Base-by-base conservation (phyloP, 2,329 filamentous ascomycete genomes). In the Myriosclerotinia curreyana region DNA sequence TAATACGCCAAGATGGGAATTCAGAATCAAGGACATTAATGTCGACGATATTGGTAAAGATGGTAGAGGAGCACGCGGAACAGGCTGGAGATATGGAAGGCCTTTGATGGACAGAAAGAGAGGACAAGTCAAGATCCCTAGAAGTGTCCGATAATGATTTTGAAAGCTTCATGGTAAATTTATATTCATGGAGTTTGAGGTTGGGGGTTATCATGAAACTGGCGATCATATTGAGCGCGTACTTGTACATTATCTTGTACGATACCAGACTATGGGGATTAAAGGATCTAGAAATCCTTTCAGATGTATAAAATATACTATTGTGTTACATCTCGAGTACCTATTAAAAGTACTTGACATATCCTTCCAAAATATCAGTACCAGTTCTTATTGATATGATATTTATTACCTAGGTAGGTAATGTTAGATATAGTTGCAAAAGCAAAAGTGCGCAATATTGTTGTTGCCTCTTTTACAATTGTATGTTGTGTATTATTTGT, bases 51-150 rank as follows among this genome's bases (percentile, higher is more conserved):
- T 81, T 3, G 86, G 86, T 40, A 76, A 75, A 28, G 76, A 80
- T 58, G 86, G 86, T 28, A 80, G 82, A 65, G 77, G 80, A 5
- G 75, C 77, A 44, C 76, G 74, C 34, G 85, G 78, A 15, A 80
- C 83, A 2, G 87, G 87, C 25, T 86, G 82, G 81, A 78, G 85
- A 66, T 90, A 90, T 69, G 87, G 87, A 66, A 81, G 81, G 66
- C 86, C 87, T 14, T 79, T 80, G 67, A 79, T 84, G 71, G 87
- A 90, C 72, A 81, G 87, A 64, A 83, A 81, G 76, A 83, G 81
- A 70, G 86, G 84, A n/a, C 72, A 82, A 73, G 76, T 87, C 77
- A 89, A 89, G 81, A 89, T 89, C 72, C 86, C 87, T 28, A 87
- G 82, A 44, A 82, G 79, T 61, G 84, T 88, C 62, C 67, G 64